Evolutionary conservation across 371 early-diverging fungal genomes (phyloP).

Genomic region (Syncephalastrum racemosum): DNA sequence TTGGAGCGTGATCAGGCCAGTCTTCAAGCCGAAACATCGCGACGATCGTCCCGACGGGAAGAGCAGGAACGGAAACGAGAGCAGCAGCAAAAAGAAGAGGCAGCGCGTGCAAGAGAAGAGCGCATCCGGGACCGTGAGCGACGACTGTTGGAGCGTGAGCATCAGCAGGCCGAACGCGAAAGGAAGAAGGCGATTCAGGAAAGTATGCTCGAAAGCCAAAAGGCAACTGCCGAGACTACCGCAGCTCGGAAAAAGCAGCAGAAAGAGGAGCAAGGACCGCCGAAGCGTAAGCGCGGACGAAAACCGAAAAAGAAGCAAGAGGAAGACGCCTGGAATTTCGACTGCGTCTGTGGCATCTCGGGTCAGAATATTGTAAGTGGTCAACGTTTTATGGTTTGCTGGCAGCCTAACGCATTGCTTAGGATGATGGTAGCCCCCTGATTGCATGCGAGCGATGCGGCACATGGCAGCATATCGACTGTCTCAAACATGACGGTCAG

Average conservation of each 20-base stretch:
- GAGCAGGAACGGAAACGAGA: conserved; percentile 35
- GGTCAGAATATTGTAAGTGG: conserved; percentile 53
- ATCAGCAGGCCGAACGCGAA: conserved; percentile 32
- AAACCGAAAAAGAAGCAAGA: conserved; percentile 30
- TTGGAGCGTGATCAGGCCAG: conserved; percentile 41
- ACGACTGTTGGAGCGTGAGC: conserved; percentile 48
- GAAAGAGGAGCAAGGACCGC: conserved; percentile 12
- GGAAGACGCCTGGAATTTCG: conserved; percentile 57
- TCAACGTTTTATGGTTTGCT: neutral
- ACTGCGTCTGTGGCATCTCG: conserved; percentile 58
- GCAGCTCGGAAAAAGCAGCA: conserved; percentile 9
- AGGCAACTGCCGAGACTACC: conserved; percentile 1
- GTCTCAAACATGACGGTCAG: conserved; percentile 52
- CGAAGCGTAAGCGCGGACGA: conserved; percentile 34
- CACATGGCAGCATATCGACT: conserved; percentile 72
- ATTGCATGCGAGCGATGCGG: conserved; percentile 70
- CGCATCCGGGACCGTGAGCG: conserved; percentile 51
- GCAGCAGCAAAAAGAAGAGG: conserved; percentile 29
- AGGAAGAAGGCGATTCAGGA: conserved; percentile 10
- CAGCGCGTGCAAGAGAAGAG: conserved; percentile 52
- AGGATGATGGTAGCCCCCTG: conserved; percentile 77
- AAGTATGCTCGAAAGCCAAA: conserved; percentile 10
- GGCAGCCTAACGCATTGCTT: neutral
- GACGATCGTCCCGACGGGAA: conserved; percentile 35
- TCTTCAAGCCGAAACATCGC: conserved; percentile 9